Evolutionary conservation across 805 yeast genomes (phyloP).

Genomic region (Maudiozyma turicensis): DNA sequence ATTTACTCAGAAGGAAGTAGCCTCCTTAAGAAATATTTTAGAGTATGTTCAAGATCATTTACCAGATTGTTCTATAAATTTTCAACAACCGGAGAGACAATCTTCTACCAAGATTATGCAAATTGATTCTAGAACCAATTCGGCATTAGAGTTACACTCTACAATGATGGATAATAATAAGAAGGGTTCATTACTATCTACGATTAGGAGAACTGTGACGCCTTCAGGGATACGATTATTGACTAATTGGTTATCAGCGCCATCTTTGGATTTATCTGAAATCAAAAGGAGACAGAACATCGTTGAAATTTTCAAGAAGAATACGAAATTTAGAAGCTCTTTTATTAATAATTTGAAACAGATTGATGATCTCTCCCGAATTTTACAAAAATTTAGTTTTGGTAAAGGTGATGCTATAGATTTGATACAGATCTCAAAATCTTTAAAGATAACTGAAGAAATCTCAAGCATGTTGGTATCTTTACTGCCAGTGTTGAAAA

Average conservation of each 20-base stretch:
- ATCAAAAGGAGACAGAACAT: conserved; percentile 47
- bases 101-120: conserved; percentile 48
- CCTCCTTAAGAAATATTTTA: conserved; percentile 53
- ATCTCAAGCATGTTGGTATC: conserved; percentile 18
- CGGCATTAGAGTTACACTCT: conserved; percentile 60
- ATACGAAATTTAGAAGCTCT: conserved; percentile 22
- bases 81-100: conserved; percentile 59
- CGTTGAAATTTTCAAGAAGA: conserved; percentile 36
- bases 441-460: conserved; percentile 30
- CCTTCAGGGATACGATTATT: conserved; percentile 74
- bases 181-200: conserved; percentile 64
- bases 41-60: conserved; percentile 65
- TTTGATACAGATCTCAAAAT: conserved; percentile 34
- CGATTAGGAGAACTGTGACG: conserved; percentile 66
- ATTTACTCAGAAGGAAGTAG: conserved; percentile 40
- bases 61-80: conserved; percentile 53
- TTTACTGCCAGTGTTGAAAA: conserved; percentile 16
- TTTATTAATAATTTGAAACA: conserved; percentile 33
- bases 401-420: conserved; percentile 38
- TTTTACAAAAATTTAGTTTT: conserved; percentile 49
- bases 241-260: conserved; percentile 74
- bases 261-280: conserved; percentile 50
- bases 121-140: conserved; percentile 71
- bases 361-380: conserved; percentile 49
- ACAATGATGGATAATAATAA: conserved; percentile 47